Percentiles rank a stretch among this genome's conserved stretches.
Evolutionary conservation across 2,329 filamentous ascomycete species (phyloP).

Genomic region (Aspergillus eucalypticola): DNA sequence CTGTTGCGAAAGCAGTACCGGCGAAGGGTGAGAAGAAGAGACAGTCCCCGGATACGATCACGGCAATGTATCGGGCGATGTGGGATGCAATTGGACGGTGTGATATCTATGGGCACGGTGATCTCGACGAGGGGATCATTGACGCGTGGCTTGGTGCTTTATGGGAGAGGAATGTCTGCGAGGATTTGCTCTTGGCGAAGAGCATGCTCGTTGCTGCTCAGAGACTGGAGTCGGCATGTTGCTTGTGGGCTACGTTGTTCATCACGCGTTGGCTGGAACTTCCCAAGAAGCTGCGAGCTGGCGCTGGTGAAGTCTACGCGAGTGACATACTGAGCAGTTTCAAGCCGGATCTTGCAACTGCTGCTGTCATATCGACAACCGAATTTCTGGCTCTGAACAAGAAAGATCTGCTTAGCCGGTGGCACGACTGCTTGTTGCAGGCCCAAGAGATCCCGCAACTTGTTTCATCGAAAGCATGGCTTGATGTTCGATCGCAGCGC

Average conservation of each 20-base stretch:
- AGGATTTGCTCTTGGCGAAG: slow-evolving; percentile 27
- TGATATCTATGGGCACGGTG: slow-evolving; percentile 34
- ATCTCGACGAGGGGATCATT: slow-evolving; percentile 33
- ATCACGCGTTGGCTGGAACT: slow-evolving; percentile 30
- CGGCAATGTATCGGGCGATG: slow-evolving; percentile 30
- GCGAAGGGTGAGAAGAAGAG: slow-evolving; percentile 3
- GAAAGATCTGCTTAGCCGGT: slow-evolving; percentile 29
- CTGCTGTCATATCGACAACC: slow-evolving; percentile 35
- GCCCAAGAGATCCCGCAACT: slow-evolving; percentile 24
- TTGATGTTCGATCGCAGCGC: slow-evolving; percentile 17
- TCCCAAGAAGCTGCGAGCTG: slow-evolving; percentile 6
- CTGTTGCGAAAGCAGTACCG: slow-evolving; percentile 25
- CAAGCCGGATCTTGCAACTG: slow-evolving; percentile 25
- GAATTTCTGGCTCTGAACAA: slow-evolving; percentile 30
- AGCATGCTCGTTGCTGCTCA: slow-evolving; percentile 35
- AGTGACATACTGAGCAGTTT: slow-evolving; percentile 26
- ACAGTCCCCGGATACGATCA: slow-evolving; percentile 7
- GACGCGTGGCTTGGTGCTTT: slow-evolving; percentile 36
- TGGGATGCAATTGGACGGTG: slow-evolving; percentile 42
- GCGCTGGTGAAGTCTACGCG: slow-evolving; percentile 17
- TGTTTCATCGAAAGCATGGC: slow-evolving; percentile 29
- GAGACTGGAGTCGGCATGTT: slow-evolving; percentile 9
- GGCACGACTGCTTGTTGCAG: slow-evolving; percentile 31
- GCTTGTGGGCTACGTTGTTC: slow-evolving; percentile 29
- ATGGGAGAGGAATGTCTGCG: slow-evolving; percentile 13